Evolutionary conservation across 805 yeast species (phyloP).

Genomic region (Spathaspora gorwiae): DNA sequence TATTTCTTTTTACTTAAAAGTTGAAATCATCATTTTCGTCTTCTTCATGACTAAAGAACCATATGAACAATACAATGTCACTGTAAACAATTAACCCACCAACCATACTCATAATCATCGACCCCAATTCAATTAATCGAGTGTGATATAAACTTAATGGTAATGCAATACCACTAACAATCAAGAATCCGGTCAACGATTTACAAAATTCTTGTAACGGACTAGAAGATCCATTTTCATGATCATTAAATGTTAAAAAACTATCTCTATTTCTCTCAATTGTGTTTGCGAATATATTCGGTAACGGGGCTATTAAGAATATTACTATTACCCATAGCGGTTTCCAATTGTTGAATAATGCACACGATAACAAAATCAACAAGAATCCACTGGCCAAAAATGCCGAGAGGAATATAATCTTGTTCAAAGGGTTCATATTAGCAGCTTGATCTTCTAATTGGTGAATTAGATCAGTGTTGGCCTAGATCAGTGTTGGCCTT

Average conservation of each 20-base stretch:
- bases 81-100: constrained; percentile 44
- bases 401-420: constrained; percentile 43
- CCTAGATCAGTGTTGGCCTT: too few species aligned
- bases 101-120: constrained; percentile 39
- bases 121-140: constrained; percentile 31
- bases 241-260: constrained; percentile 40
- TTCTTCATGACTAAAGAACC: constrained; percentile 44
- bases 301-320: constrained; percentile 42
- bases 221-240: constrained; percentile 32
- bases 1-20: constrained; percentile 18
- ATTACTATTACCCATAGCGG: constrained; percentile 41
- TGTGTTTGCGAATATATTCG: constrained; percentile 35
- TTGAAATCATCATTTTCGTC: constrained; percentile 44
- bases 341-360: constrained; percentile 38
- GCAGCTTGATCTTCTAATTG: too few species aligned
- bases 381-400: constrained; percentile 43
- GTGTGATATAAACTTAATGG: constrained; percentile 40
- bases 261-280: constrained; percentile 38
- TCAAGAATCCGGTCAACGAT: constrained; percentile 35
- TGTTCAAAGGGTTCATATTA: constrained; percentile 41
- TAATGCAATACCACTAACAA: constrained; percentile 42
- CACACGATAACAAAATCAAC: constrained; percentile 41
- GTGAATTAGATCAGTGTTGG: too few species aligned
- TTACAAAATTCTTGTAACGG: constrained; percentile 37
- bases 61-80: constrained; percentile 40